Percentiles rank a stretch among this genome's conserved stretches.
Conservation (phyloP, 2,329 filamentous ascomycete species). For the Eutypa lata region DNA sequence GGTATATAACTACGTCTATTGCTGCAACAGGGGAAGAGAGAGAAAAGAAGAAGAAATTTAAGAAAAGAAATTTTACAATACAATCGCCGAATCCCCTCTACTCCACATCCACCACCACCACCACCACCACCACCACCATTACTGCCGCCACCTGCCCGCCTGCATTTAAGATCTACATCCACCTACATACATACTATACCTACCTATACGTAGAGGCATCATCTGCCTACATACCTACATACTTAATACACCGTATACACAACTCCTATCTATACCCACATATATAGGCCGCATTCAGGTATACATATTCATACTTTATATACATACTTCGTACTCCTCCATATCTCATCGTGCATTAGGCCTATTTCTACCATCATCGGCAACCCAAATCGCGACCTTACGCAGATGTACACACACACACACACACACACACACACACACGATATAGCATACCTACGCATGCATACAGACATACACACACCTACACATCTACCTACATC, state of each 20-base stretch:
- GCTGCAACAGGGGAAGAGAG: neutral
- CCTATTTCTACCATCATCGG: neutral
- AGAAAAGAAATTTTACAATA: neutral
- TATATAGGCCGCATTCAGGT: neutral
- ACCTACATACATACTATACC: no score
- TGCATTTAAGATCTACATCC: neutral
- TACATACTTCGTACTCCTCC: neutral
- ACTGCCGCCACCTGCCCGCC: neutral
- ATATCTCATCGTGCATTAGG: neutral
- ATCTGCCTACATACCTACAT: slow-evolving; percentile 3
- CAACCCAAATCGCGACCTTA: neutral
- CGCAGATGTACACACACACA: neutral
- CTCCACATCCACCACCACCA: slow-evolving; percentile 3
- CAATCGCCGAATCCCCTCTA: neutral
- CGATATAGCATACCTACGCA: neutral
- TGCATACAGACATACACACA: neutral
- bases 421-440: neutral
- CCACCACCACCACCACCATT: slow-evolving; percentile 5
- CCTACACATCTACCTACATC: neutral
- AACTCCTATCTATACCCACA: neutral
- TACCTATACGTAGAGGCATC: no score
- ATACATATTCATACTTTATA: neutral
- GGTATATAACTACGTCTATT: no score
- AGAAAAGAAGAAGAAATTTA: neutral
- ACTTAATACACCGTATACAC: neutral